Conservation (phyloP, 140 eudicot species). For the Artemisia princeps region DNA sequence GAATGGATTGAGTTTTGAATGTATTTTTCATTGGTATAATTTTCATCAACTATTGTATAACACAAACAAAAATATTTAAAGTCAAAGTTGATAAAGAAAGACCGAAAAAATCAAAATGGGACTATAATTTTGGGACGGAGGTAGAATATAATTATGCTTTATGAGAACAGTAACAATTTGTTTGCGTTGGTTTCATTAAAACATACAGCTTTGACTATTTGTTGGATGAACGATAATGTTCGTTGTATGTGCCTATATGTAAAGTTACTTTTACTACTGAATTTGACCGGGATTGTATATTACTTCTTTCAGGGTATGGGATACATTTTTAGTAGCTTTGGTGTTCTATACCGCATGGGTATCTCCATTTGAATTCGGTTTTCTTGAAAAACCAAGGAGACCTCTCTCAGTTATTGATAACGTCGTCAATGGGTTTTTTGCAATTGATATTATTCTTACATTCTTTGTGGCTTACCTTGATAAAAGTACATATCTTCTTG, state of each 20-base stretch:
- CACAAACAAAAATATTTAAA: too few relatives aligned
- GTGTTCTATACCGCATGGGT: conserved; percentile 91
- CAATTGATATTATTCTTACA: conserved; percentile 59
- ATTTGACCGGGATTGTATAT: conserved; percentile 10
- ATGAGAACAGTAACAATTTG: background rate
- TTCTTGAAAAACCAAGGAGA: conserved; percentile 35
- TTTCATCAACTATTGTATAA: too few relatives aligned
- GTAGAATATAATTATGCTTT: background rate
- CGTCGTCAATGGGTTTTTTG: conserved; percentile 62
- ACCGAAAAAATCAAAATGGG: too few relatives aligned
- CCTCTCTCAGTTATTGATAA: conserved; percentile 57
- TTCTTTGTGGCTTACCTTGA: conserved; percentile 85
- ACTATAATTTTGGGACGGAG: too few relatives aligned
- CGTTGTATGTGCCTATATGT: background rate
- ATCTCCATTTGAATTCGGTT: conserved; percentile 78
- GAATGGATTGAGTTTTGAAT: too few relatives aligned
- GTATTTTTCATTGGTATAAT: too few relatives aligned
- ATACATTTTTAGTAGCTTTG: conserved; percentile 44
- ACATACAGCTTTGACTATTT: too few relatives aligned
- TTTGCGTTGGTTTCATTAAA: background rate
- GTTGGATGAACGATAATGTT: background rate
- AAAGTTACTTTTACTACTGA: background rate
- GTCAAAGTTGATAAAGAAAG: too few relatives aligned
- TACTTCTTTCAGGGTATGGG: conserved; percentile 46
- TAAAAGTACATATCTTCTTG: conserved; percentile 51